Conservation (phyloP, 139 green algal species). For the Micractinium conductrix region DNA sequence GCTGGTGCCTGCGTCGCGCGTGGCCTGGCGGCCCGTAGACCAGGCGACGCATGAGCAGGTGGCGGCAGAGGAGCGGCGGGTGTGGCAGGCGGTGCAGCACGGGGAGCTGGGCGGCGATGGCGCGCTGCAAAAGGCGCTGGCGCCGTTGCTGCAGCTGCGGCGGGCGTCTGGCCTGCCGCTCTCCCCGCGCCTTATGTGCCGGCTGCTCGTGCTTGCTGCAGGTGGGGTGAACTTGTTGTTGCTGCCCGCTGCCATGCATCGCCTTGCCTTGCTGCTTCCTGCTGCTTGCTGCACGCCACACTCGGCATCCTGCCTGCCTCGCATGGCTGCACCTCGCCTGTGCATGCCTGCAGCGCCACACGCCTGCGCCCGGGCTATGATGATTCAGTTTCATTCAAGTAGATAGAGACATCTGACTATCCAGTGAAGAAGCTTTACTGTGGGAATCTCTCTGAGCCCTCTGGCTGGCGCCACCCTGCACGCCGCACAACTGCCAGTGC, state of each 20-base stretch:
- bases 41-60: neutral
- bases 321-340: neutral
- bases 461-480: neutral
- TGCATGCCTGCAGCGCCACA: neutral
- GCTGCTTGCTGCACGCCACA: neutral
- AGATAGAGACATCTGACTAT: conserved; percentile 46
- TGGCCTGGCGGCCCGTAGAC: neutral
- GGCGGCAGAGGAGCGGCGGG: conserved; percentile 5
- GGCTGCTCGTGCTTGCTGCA: conserved; percentile 30
- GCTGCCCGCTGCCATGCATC: neutral
- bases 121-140: neutral
- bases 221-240: no score
- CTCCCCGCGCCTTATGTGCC: conserved; percentile 17
- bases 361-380: conserved; percentile 12
- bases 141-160: conserved; percentile 8
- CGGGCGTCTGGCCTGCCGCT: neutral
- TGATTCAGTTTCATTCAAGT: conserved; percentile 23
- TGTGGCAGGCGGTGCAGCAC: conserved; percentile 28
- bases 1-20: neutral
- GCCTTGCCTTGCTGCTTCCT: neutral
- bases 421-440: conserved; percentile 35
- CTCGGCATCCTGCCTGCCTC: neutral
- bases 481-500: no score
- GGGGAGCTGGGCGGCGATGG: neutral
- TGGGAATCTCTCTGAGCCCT: conserved; percentile 50